Evolutionary conservation across 208 protist species (phyloP).

Genomic region (Sergeia podlipaevii): DNA sequence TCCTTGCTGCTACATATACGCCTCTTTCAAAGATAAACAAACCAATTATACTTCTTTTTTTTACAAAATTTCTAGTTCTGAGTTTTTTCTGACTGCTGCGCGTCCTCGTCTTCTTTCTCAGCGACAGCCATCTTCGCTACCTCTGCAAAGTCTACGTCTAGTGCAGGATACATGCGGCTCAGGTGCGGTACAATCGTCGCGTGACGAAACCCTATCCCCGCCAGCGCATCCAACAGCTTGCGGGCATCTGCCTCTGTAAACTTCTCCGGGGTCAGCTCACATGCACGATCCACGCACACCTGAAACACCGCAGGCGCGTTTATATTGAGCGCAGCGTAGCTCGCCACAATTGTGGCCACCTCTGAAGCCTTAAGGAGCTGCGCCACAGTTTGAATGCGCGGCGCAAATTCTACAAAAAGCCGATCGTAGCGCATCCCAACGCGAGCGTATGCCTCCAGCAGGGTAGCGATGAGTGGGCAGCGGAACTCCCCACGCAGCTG

Average conservation of each 20-base stretch:
- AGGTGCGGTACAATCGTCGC: too few relatives aligned
- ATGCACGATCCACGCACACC: constrained; percentile 30
- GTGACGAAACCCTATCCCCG: constrained; percentile 17
- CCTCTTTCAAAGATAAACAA: too few relatives aligned
- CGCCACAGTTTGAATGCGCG: constrained; percentile 54
- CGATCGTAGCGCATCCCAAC: constrained; percentile 81
- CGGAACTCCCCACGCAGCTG: constrained; percentile 61
- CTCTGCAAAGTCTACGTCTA: too few relatives aligned
- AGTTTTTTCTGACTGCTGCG: too few relatives aligned
- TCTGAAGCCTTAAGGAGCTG: constrained; percentile 43
- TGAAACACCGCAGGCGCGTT: constrained; percentile 38
- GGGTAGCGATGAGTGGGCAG: constrained; percentile 23
- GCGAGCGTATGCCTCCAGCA: constrained; percentile 53
- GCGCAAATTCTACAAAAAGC: constrained; percentile 69
- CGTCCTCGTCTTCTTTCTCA: too few relatives aligned
- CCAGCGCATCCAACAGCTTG: constrained; percentile 22
- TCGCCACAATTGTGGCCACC: constrained; percentile 31
- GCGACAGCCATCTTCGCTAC: too few relatives aligned
- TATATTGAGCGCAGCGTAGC: constrained; percentile 47
- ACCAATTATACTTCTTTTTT: too few relatives aligned
- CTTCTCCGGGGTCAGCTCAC: constrained; percentile 15
- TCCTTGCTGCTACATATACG: too few relatives aligned
- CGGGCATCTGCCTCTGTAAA: constrained; percentile 39
- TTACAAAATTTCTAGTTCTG: too few relatives aligned
- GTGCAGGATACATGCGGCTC: too few relatives aligned